Conservation (phyloP, 257 asterid species). For the Nicotiana otophora region DNA sequence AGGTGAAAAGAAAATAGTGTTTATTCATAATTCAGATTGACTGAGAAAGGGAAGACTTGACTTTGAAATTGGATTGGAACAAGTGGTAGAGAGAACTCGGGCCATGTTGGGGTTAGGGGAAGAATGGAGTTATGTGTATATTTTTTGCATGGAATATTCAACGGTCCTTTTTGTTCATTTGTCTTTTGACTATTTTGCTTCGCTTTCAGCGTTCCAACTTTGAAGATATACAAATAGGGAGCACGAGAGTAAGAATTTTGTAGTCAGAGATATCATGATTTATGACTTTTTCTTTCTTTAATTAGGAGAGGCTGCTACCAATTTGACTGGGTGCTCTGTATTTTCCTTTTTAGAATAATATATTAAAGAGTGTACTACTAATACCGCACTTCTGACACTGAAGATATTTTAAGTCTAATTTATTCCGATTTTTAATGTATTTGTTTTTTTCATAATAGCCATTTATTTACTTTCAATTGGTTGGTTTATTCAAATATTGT, state of each 20-base stretch:
- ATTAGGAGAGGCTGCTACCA: background rate
- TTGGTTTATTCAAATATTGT: too few species aligned
- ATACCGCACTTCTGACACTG: background rate
- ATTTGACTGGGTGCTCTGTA: slow-evolving; percentile 1
- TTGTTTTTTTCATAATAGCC: too few species aligned
- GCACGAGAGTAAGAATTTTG: background rate
- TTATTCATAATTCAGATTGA: slow-evolving; percentile 12
- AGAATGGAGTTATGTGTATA: background rate
- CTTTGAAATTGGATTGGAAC: background rate
- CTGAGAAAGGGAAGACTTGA: slow-evolving; percentile 12
- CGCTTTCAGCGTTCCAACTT: slow-evolving; percentile 14
- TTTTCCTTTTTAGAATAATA: background rate
- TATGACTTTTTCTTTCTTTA: background rate
- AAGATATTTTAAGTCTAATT: background rate
- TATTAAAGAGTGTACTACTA: background rate
- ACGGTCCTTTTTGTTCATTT: slow-evolving; percentile 5
- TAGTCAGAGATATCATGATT: background rate
- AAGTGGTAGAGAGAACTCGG: background rate
- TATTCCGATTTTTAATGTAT: background rate
- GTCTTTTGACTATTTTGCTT: background rate
- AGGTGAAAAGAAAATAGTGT: background rate
- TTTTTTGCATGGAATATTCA: background rate
- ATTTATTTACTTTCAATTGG: too few species aligned
- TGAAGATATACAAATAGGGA: background rate
- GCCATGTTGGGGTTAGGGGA: background rate